Percentiles rank a stretch among this genome's conserved stretches.
Conservation (phyloP, 2,329 filamentous ascomycete species). For the Xylariaceae sp. region DNA sequence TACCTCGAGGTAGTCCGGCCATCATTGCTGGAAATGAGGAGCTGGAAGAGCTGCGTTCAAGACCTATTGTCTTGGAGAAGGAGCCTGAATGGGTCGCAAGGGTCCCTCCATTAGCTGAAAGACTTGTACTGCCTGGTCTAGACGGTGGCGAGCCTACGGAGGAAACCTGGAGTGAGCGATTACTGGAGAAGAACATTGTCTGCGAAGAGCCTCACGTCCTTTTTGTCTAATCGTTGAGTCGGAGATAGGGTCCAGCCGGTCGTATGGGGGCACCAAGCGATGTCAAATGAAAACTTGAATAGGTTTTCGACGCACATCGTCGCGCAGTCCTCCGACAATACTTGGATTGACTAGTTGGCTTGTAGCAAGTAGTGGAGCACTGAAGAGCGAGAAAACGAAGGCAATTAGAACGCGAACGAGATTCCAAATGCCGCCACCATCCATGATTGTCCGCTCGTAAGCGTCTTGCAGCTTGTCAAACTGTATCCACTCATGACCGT, state of each 20-base stretch:
- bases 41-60: conserved; percentile 3
- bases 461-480: conserved; percentile 31
- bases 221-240: conserved; percentile 5
- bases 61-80: conserved; percentile 5
- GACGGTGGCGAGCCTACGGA: conserved; percentile 2
- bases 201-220: conserved; percentile 11
- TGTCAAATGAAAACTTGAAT: conserved; percentile 18
- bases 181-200: conserved; percentile 10
- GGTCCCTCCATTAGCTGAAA: conserved; percentile 7
- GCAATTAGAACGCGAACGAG: conserved; percentile 5
- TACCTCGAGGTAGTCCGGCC: conserved; percentile 11
- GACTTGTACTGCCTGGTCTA: background rate
- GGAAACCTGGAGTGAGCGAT: conserved; percentile 3
- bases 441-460: conserved; percentile 22
- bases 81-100: conserved; percentile 8
- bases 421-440: conserved; percentile 19
- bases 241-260: background rate
- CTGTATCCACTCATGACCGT: conserved; percentile 30
- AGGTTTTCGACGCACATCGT: conserved; percentile 16
- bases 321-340: conserved; percentile 19
- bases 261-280: background rate
- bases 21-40: conserved; percentile 9
- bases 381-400: conserved; percentile 5
- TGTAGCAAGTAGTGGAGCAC: background rate
- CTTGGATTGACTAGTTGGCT: conserved; percentile 19